These are phyloP conservation scores for Cyberlindnera sargentensis DNA, from an alignment of 805 yeast species.

Conservation along the genomic window DNA sequence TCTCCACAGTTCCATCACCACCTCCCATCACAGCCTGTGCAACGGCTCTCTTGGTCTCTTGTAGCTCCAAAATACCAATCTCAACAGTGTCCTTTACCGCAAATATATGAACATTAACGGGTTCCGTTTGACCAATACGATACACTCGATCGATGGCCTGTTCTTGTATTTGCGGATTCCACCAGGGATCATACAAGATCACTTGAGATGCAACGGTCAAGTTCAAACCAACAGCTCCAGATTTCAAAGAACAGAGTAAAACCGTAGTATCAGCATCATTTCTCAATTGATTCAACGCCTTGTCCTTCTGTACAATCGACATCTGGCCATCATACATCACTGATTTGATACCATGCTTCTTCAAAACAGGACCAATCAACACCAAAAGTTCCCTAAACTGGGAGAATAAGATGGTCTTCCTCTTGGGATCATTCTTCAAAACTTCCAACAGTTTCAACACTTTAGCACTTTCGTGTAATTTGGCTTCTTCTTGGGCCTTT, in stretches of 20 bases:
- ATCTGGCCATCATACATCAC: constrained; percentile 32
- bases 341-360: constrained; percentile 24
- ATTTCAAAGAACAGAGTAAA: constrained; percentile 67
- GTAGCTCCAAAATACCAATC: constrained; percentile 76
- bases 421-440: constrained; percentile 24
- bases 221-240: constrained; percentile 91
- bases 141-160: constrained; percentile 92
- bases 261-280: constrained; percentile 29
- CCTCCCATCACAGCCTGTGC: constrained; percentile 65
- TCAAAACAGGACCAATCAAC: constrained; percentile 24
- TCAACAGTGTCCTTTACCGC: constrained; percentile 76
- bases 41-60: constrained; percentile 66
- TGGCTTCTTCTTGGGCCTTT: constrained; percentile 11
- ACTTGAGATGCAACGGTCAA: constrained; percentile 78
- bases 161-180: constrained; percentile 87
- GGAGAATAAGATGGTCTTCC: constrained; percentile 41
- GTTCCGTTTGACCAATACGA: constrained; percentile 73
- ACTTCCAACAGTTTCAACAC: constrained; percentile 27
- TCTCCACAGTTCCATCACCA: constrained; percentile 56
- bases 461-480: constrained; percentile 27
- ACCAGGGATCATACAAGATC: constrained; percentile 90
- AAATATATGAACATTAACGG: constrained; percentile 69
- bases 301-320: constrained; percentile 24
- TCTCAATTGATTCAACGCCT: constrained; percentile 24
- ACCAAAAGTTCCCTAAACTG: constrained; percentile 33